These are phyloP conservation scores for Arachis hypogaea DNA, from an alignment of 306 rosid genomes.

Conservation along the genomic window DNA sequence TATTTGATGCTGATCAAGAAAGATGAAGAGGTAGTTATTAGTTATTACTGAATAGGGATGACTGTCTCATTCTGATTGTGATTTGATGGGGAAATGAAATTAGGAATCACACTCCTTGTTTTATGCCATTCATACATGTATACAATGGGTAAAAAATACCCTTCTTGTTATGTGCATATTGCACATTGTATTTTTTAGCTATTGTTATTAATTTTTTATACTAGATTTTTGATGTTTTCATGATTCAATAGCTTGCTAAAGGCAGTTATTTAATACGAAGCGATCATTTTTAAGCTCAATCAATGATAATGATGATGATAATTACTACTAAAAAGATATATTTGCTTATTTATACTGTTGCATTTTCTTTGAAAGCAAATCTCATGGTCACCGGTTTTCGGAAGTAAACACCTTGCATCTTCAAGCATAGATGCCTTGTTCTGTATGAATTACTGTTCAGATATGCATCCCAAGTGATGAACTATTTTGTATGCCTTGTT, in stretches of 20 bases:
- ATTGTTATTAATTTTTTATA: too few species aligned
- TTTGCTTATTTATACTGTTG: neutral
- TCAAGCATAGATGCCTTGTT: slow-evolving; percentile 1
- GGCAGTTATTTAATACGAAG: neutral
- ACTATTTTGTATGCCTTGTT: neutral
- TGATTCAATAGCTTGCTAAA: neutral
- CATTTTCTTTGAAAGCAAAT: slow-evolving; percentile 7
- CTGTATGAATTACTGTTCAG: slow-evolving; percentile 9
- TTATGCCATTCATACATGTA: too few species aligned
- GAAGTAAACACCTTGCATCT: neutral
- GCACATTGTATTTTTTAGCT: too few species aligned
- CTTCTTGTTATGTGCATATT: too few species aligned
- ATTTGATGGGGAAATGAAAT: too few species aligned
- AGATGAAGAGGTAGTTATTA: too few species aligned
- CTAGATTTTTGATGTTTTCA: neutral
- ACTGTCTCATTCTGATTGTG: too few species aligned
- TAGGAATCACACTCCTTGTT: too few species aligned
- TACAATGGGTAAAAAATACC: too few species aligned
- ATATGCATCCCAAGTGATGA: neutral
- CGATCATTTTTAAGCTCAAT: neutral
- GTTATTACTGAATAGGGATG: too few species aligned
- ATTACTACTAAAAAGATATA: neutral
- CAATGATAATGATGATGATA: neutral
- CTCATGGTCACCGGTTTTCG: neutral
- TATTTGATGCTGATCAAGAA: too few species aligned